Evolutionary conservation across 768 basidiomycete genomes (phyloP).

Genomic region (Suillus sp.): DNA sequence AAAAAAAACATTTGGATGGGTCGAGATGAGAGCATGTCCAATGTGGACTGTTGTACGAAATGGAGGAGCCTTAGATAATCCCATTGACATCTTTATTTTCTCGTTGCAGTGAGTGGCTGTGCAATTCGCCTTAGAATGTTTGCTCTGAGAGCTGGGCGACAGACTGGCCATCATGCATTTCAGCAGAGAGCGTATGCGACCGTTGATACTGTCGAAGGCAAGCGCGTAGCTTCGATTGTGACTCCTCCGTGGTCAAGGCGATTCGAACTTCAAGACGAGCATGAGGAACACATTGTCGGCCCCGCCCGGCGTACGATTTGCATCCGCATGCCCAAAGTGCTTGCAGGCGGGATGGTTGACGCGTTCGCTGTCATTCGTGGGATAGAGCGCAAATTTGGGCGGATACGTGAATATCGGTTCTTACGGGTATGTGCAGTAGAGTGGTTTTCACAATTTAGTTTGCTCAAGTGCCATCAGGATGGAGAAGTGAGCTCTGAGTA

Average conservation of each 20-base stretch:
- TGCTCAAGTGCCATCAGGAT: slow-evolving; percentile 39
- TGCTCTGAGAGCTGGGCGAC: slow-evolving; percentile 14
- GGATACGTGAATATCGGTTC: slow-evolving; percentile 38
- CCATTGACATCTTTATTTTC: slow-evolving; percentile 16
- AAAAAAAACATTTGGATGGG: no score
- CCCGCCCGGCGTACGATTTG: slow-evolving; percentile 33
- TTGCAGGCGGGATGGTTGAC: slow-evolving; percentile 49
- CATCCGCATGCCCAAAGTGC: slow-evolving; percentile 41
- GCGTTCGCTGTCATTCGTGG: slow-evolving; percentile 53
- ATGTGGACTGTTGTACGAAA: no score
- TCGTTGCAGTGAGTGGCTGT: slow-evolving; percentile 19
- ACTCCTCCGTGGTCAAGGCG: slow-evolving; percentile 9
- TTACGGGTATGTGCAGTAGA: slow-evolving; percentile 4
- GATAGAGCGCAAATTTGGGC: slow-evolving; percentile 57
- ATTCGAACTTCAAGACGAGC: background rate
- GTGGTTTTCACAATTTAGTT: background rate
- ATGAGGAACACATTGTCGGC: background rate
- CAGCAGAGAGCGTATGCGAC: slow-evolving; percentile 10
- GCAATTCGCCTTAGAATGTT: slow-evolving; percentile 19
- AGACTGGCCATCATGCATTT: slow-evolving; percentile 10
- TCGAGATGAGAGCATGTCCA: no score
- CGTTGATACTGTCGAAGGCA: background rate
- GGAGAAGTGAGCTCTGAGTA: slow-evolving; percentile 46
- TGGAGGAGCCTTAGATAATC: slow-evolving; percentile 19
- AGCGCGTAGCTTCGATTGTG: background rate